Evolutionary conservation across 306 rosid genomes (phyloP), one percentile per base, ranked within the genome.

Genomic region (Nissolia schottii): DNA sequence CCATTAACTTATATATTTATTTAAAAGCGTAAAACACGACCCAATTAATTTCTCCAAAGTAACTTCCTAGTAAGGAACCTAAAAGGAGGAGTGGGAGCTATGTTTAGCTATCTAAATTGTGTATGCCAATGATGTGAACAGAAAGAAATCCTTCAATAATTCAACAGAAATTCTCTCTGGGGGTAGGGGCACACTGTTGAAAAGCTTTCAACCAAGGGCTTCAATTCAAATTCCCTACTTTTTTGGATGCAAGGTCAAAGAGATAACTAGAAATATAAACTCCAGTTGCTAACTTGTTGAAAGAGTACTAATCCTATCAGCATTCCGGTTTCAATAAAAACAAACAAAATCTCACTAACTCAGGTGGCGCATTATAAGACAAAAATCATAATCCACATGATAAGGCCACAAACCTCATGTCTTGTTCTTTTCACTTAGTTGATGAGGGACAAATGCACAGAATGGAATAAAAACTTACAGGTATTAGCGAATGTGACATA

Each of bases 401-500:
- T 16, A 69, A 18, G 20, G 22, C 35, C 32, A 41, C n/a, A 65
- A 48, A 71, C 32, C 18, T 14, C 4, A 5, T 65, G 64, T 59
- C 43, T 50, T 71, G 56, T 67, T 71, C 76, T 49, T 31, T n/a
- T 60, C 63, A 57, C 19, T 57, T 58, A 66, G 78, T 72, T 64
- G 67, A 51, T 37, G 35, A 75, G 71, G 66, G 24, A 50, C 57
- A 80, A 18, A 54, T 60, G 62, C 84, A 61, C n/a, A 32, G 24
- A 48, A 54, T 62, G 20, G 80, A 69, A 74, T 80, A 68, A 61
- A 68, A 61, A 56, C 49, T 32, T 56, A 23, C 27, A 32, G 46
- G n/a, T 41, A 43, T 37, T 38, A 38, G 46, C 50, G 77, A 80
- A 27, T 19, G 73, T 3, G 32, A 70, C 70, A 25, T 56, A 58